Evolutionary conservation across 129 eudicot genomes (phyloP).

Genomic region (Dittrichia graveolens): DNA sequence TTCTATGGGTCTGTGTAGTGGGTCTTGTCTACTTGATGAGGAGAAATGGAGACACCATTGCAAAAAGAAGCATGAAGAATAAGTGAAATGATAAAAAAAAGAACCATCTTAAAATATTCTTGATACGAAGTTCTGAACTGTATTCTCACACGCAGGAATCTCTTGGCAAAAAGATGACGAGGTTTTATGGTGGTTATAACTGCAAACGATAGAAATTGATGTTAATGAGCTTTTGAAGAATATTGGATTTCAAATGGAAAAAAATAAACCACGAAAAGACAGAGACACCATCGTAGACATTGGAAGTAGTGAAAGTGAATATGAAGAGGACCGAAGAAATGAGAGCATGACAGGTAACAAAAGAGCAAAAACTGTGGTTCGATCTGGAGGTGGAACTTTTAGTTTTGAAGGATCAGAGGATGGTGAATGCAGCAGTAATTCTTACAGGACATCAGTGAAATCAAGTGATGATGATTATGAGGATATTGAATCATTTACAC

Average conservation of each 20-base stretch:
- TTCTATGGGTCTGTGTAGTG: conserved; percentile 17
- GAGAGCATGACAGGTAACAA: conserved; percentile 29
- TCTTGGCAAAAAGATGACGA: conserved; percentile 23
- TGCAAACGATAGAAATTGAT: conserved; percentile 19
- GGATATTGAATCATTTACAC: conserved; percentile 39
- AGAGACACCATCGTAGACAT: conserved; percentile 46
- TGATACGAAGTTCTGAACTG: conserved; percentile 21
- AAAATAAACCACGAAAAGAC: conserved; percentile 33
- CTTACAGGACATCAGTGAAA: conserved; percentile 30
- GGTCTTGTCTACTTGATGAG: conserved; percentile 1
- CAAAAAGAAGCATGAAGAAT: background rate
- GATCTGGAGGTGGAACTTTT: conserved; percentile 39
- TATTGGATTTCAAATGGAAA: conserved; percentile 45
- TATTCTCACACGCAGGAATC: conserved; percentile 26
- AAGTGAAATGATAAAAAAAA: background rate
- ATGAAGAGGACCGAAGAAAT: conserved; percentile 35
- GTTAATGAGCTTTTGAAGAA: conserved; percentile 1
- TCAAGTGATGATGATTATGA: conserved; percentile 32
- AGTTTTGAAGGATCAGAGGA: conserved; percentile 42
- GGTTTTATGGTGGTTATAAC: conserved; percentile 21
- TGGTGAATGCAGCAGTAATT: conserved; percentile 37
- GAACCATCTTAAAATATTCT: background rate
- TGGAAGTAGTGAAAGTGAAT: conserved; percentile 50
- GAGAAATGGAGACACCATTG: conserved; percentile 26
- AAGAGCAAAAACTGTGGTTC: conserved; percentile 44